Percentiles rank a stretch among this genome's conserved stretches.
Evolutionary conservation across 2,329 filamentous ascomycete species (phyloP).

Genomic region (Nemania sp.): DNA sequence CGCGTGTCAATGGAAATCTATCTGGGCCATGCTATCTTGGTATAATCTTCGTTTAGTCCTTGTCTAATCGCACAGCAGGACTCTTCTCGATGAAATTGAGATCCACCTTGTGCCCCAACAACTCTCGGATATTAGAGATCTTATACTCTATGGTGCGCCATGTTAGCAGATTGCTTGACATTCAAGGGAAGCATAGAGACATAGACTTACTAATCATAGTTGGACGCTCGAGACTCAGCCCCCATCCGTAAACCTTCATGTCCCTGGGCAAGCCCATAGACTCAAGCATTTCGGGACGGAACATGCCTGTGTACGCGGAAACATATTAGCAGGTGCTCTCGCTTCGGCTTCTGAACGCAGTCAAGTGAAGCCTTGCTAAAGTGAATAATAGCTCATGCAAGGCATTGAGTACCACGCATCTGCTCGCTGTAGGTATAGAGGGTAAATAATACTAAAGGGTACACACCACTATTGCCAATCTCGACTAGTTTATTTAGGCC

Average conservation of each 20-base stretch:
- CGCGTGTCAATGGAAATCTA: not conserved
- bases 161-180: conserved; percentile 6
- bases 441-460: too few relatives aligned
- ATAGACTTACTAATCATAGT: conserved; percentile 74
- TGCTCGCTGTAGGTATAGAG: not conserved
- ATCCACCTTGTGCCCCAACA: conserved; percentile 28
- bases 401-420: not conserved
- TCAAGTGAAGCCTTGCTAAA: not conserved
- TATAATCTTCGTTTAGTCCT: conserved; percentile 3
- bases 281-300: conserved; percentile 96
- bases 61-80: conserved; percentile 18
- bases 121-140: conserved; percentile 21
- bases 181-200: not conserved
- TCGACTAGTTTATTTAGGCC: conserved; percentile 91
- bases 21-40: not conserved
- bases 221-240: conserved; percentile 86
- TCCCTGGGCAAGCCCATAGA: conserved; percentile 92
- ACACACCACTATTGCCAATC: conserved; percentile 81
- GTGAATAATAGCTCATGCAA: not conserved
- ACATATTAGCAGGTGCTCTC: too few relatives aligned
- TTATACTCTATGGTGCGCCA: conserved; percentile 10
- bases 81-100: conserved; percentile 25
- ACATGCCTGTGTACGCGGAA: conserved; percentile 66
- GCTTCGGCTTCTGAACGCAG: too few relatives aligned
- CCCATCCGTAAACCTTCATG: conserved; percentile 93